Conservation (phyloP, 371 early-diverging fungal genomes). For the Apophysomyces elegans region DNA sequence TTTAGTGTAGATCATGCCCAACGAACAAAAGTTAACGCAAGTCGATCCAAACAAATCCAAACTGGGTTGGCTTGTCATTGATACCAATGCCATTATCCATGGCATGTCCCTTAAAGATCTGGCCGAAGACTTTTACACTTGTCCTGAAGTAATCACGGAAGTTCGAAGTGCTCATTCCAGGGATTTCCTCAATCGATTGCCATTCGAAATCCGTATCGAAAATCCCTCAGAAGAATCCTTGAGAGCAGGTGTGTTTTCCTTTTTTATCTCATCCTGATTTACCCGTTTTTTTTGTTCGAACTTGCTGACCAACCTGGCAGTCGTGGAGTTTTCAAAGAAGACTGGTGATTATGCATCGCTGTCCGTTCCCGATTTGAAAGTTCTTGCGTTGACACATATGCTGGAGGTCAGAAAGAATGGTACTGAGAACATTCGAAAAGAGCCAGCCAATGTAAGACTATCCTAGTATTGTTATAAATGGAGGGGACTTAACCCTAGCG, state of each 20-base stretch:
- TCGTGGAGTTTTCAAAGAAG: conserved; percentile 84
- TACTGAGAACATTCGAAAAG: conserved; percentile 60
- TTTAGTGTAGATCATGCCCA: neutral
- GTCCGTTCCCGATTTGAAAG: conserved; percentile 85
- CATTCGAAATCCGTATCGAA: conserved; percentile 69
- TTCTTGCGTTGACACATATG: conserved; percentile 88
- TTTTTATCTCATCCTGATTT: too few species aligned
- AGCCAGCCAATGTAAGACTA: conserved; percentile 56
- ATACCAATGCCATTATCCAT: conserved; percentile 67
- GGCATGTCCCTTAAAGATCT: conserved; percentile 47
- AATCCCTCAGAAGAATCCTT: conserved; percentile 81
- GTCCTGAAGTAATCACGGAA: conserved; percentile 89
- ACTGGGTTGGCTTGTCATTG: conserved; percentile 51
- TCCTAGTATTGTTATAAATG: neutral
- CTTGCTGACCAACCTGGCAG: conserved; percentile 35
- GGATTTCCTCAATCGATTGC: conserved; percentile 64
- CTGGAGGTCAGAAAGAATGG: conserved; percentile 81
- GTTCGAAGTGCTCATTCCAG: conserved; percentile 80
- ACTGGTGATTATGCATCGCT: conserved; percentile 92
- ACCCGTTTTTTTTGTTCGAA: neutral
- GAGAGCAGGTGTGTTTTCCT: conserved; percentile 59
- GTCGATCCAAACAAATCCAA: conserved; percentile 1
- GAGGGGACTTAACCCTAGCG: neutral
- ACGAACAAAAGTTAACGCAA: neutral
- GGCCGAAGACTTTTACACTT: conserved; percentile 80